Evolutionary conservation across 2,329 filamentous ascomycete genomes (phyloP), one percentile per base, ranked within the genome.

Genomic region (Cordyceps pruinosa): DNA sequence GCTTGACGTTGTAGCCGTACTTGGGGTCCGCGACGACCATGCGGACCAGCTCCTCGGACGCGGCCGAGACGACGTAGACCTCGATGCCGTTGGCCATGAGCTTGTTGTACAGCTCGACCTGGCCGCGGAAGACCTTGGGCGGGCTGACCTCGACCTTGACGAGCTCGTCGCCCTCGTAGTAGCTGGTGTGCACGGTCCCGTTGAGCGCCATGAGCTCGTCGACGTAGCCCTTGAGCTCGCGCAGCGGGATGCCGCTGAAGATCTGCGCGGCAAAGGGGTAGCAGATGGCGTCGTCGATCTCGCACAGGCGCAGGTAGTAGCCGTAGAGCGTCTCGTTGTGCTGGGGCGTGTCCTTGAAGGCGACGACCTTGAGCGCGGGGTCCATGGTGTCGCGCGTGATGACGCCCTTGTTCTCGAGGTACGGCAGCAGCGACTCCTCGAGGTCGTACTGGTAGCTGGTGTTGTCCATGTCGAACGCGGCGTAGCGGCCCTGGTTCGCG

Each of bases 151-250:
- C 63, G 2, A 62, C 63, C 1, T 65, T 19, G 0, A 67, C 66
- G 12, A 71, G 57, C 5, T 64, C 63, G 19, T 68, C 72, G 19
- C 60, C 70, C 10, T 71, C 67, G 45, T 64, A 73, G 61, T 75
- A 74, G 5, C 64, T 69, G n/a, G 67, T 66, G 5, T 66, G 59
- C 5, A 76, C 69, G 9, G 69, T 70, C 26, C 49, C 59, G 64
- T 74, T 72, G 57, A 73, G 68, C 1, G 73, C 69, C 66, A 78
- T 74, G 58, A 79, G 69, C 60, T 78, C 72, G 61, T 78, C 77
- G 2, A 76, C 72, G 60, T 75, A 74, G 58, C 69, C 72, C 64
- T 75, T 76, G 35, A 77, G 70, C 59, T 77, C 70, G 52, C 73
- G 69, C 55, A 80, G 68, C 1, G 74, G 68, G 34, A 76, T 64